phyloP scores from a whole-genome alignment of 2,329 filamentous ascomycete species.

The Stemphylium lycopersici region DNA sequence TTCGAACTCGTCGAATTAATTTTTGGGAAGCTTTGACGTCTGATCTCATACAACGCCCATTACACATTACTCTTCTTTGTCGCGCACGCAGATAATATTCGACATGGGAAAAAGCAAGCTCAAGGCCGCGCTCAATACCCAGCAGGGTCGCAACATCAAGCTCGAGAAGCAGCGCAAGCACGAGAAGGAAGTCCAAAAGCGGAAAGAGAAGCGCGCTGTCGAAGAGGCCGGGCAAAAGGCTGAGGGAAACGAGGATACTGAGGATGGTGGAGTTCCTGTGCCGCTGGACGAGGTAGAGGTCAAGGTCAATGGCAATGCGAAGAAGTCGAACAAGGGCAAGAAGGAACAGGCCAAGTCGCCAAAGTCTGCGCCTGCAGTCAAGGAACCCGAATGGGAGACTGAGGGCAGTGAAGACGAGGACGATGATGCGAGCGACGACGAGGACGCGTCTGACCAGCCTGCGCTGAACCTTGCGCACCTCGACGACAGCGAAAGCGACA shows the following conservation, averaged over 20 bases:
- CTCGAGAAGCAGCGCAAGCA: conserved; percentile 66
- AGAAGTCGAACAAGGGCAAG: conserved; percentile 42
- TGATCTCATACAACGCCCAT: conserved; percentile 8
- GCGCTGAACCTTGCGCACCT: conserved; percentile 39
- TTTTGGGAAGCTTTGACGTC: conserved; percentile 35
- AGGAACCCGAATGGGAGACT: conserved; percentile 42
- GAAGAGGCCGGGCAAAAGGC: neutral
- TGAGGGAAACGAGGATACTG: conserved; percentile 25
- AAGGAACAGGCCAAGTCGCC: conserved; percentile 37
- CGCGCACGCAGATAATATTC: neutral
- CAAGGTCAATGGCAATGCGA: conserved; percentile 39
- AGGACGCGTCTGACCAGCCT: conserved; percentile 33
- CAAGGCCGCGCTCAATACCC: conserved; percentile 62
- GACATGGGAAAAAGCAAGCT: conserved; percentile 59
- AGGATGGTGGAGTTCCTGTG: conserved; percentile 38
- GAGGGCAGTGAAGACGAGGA: conserved; percentile 48
- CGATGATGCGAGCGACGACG: conserved; percentile 44
- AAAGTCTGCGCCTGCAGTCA: conserved; percentile 27
- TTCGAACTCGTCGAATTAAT: conserved; percentile 34
- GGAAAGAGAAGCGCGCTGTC: conserved; percentile 9
- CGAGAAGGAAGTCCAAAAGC: conserved; percentile 18
- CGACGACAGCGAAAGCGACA: conserved; percentile 51
- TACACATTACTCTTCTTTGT: neutral
- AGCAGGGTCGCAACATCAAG: conserved; percentile 70
- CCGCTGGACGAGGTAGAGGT: conserved; percentile 36